Conservation (phyloP, 495 filamentous ascomycete species). For the Daldinia vernicosa region DNA sequence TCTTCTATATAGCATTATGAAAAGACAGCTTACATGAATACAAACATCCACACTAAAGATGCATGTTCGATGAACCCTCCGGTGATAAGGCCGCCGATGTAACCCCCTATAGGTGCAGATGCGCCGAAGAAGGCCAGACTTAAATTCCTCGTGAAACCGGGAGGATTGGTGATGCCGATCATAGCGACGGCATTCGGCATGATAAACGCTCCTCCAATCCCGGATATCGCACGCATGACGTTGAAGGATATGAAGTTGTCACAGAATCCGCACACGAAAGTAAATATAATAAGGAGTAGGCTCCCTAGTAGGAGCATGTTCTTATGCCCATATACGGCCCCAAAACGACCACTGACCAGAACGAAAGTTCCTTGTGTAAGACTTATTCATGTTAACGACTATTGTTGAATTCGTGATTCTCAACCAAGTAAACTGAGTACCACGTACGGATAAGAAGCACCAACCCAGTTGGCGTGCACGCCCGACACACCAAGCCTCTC, state of each 20-base stretch:
- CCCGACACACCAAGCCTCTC: conserved; percentile 35
- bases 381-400: background rate
- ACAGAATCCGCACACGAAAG: background rate
- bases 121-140: conserved; percentile 62
- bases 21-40: background rate
- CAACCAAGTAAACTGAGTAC: background rate
- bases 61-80: conserved; percentile 55
- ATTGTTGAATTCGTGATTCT: background rate
- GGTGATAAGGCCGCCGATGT: conserved; percentile 53
- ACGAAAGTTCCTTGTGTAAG: background rate
- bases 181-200: conserved; percentile 60
- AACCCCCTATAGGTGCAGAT: conserved; percentile 59
- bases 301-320: background rate
- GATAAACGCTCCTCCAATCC: conserved; percentile 43
- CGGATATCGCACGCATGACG: background rate
- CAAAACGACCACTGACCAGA: background rate
- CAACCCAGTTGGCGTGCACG: conserved; percentile 44
- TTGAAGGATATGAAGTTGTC: background rate
- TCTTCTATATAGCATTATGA: background rate
- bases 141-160: conserved; percentile 57
- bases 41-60: conserved; percentile 43
- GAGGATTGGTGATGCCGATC: conserved; percentile 57
- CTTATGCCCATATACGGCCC: background rate
- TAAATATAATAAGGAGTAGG: background rate
- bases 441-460: conserved; percentile 47